These are phyloP conservation scores for Mortierella polycephala DNA, from an alignment of 371 early-diverging fungal genomes.

Conservation along the genomic window DNA sequence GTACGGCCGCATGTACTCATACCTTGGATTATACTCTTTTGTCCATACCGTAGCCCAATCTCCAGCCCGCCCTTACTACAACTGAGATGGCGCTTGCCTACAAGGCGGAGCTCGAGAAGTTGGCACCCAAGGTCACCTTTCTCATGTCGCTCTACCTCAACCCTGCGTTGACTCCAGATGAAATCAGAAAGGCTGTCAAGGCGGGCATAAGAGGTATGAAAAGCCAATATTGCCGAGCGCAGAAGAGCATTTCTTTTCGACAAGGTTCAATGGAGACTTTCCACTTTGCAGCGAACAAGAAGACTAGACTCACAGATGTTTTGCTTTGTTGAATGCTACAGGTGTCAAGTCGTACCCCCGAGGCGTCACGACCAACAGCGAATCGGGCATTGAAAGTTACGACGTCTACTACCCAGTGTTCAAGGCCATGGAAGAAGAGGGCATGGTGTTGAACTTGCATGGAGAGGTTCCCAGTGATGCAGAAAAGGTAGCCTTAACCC, in stretches of 20 bases:
- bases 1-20: neutral
- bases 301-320: neutral
- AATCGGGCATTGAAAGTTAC: slow-evolving; percentile 93
- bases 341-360: slow-evolving; percentile 98
- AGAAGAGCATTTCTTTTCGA: neutral
- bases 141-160: slow-evolving; percentile 94
- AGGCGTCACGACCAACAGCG: slow-evolving; percentile 98
- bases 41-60: slow-evolving; percentile 81
- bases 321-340: slow-evolving; percentile 12
- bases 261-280: neutral
- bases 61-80: slow-evolving; percentile 89
- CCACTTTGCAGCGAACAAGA: neutral
- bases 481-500: slow-evolving; percentile 58
- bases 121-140: slow-evolving; percentile 89
- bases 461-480: slow-evolving; percentile 94
- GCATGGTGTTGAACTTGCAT: slow-evolving; percentile 95
- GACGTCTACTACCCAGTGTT: slow-evolving; percentile 93
- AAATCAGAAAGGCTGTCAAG: slow-evolving; percentile 85
- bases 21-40: neutral
- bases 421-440: slow-evolving; percentile 92
- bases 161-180: slow-evolving; percentile 90
- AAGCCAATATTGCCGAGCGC: too few species aligned
- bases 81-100: slow-evolving; percentile 91
- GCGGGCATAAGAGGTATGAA: slow-evolving; percentile 84
- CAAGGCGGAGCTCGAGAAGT: slow-evolving; percentile 78